These are phyloP conservation scores for Alternaria triticimaculans DNA, from an alignment of 2,329 filamentous ascomycete genomes.

Conservation along the genomic window DNA sequence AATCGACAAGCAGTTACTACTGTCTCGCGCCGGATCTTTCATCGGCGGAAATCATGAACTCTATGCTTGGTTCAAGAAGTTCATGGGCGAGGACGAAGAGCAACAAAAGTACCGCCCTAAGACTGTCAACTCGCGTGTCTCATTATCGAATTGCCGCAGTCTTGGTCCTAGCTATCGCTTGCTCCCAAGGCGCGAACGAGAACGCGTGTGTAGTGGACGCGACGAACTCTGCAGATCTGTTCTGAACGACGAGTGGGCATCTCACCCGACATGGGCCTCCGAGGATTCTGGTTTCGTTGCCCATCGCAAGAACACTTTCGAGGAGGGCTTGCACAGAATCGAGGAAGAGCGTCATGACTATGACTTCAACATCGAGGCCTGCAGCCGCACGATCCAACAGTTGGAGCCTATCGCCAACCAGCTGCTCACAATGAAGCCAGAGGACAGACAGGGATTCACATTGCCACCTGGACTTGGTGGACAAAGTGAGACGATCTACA, in stretches of 20 bases:
- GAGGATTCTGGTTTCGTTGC: constrained; percentile 98
- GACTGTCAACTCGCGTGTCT: constrained; percentile 82
- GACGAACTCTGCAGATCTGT: constrained; percentile 94
- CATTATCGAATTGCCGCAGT: constrained; percentile 93
- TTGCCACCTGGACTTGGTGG: constrained; percentile 86
- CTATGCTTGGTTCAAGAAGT: constrained; percentile 85
- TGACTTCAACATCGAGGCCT: constrained; percentile 97
- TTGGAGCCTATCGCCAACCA: constrained; percentile 93
- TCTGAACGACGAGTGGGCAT: constrained; percentile 97
- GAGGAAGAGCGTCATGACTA: constrained; percentile 99
- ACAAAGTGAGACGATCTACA: constrained; percentile 95
- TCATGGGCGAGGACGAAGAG: constrained; percentile 77
- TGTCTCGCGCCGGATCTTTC: constrained; percentile 83
- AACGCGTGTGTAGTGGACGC: constrained; percentile 90
- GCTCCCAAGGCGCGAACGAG: constrained; percentile 85
- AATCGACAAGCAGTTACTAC: constrained; percentile 82
- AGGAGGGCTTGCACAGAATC: constrained; percentile 92
- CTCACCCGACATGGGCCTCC: constrained; percentile 97
- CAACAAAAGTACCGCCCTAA: constrained; percentile 56
- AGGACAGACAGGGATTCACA: constrained; percentile 76
- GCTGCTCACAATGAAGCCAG: constrained; percentile 75
- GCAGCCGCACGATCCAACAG: constrained; percentile 92
- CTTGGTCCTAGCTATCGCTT: constrained; percentile 94
- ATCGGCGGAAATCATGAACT: constrained; percentile 88
- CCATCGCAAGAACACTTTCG: constrained; percentile 93